Percentiles rank a stretch among this genome's conserved stretches.
These are phyloP conservation scores for Amphibolis antarctica DNA, from an alignment of 106 monocot species.

Conservation along the genomic window DNA sequence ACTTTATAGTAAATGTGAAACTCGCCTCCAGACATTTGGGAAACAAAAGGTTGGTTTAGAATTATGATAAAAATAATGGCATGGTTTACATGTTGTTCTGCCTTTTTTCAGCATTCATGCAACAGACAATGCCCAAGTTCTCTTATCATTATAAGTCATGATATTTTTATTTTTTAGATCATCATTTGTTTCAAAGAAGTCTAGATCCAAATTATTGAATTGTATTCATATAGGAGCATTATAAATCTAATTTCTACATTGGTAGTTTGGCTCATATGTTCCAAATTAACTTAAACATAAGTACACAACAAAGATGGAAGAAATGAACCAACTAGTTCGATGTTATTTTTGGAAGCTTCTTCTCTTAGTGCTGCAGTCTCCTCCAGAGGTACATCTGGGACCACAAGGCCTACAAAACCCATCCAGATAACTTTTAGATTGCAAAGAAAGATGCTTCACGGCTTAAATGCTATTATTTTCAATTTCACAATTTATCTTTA, in stretches of 20 bases:
- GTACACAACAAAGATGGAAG: background rate
- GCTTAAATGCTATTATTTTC: no score
- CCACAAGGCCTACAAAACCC: conserved; percentile 37
- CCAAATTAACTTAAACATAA: background rate
- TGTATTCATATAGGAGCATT: no score
- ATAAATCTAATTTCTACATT: no score
- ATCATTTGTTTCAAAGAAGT: no score
- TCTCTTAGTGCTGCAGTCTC: conserved; percentile 36
- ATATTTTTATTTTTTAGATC: no score
- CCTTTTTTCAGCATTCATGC: background rate
- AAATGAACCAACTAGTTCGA: conserved; percentile 42
- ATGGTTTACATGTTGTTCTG: background rate
- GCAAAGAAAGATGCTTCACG: background rate
- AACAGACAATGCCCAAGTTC: no score
- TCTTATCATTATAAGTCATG: no score
- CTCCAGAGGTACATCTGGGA: conserved; percentile 63
- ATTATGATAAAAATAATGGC: background rate
- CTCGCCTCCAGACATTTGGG: no score
- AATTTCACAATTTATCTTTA: no score
- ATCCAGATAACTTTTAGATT: background rate
- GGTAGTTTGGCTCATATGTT: background rate
- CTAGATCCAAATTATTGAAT: no score
- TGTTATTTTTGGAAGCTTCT: conserved; percentile 39
- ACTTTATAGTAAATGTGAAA: no score
- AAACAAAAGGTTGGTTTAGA: background rate